Conservation (phyloP, 192 early-diverging fungal genomes). For the Coemansia sp. region DNA sequence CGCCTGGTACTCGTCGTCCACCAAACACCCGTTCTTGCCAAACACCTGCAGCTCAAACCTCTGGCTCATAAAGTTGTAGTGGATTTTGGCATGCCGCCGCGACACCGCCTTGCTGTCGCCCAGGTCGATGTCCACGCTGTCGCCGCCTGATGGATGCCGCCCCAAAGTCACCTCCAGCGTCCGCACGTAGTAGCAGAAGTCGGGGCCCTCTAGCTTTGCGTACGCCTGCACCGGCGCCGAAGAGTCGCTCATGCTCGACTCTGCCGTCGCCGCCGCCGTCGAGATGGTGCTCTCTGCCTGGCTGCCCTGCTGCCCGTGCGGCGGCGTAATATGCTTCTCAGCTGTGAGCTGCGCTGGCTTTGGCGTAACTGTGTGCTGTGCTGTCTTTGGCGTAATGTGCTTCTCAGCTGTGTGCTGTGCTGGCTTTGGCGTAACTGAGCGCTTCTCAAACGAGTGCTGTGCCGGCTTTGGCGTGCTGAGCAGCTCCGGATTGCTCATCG, state of each 20-base stretch:
- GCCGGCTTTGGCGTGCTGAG: constrained; percentile 33
- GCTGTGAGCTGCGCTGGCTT: neutral
- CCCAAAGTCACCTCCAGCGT: constrained; percentile 78
- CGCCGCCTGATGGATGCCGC: constrained; percentile 62
- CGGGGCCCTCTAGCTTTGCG: constrained; percentile 84
- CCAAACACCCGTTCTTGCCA: constrained; percentile 86
- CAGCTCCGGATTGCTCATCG: constrained; percentile 36
- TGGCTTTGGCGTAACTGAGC: constrained; percentile 9
- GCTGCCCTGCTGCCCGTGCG: neutral
- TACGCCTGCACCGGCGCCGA: constrained; percentile 77
- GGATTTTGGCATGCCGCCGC: constrained; percentile 78
- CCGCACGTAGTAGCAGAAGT: constrained; percentile 82
- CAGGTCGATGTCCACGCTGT: constrained; percentile 82
- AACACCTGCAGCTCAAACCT: constrained; percentile 83
- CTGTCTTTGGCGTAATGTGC: constrained; percentile 8
- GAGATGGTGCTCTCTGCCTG: constrained; percentile 10
- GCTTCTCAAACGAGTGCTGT: constrained; percentile 25
- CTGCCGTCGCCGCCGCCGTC: constrained; percentile 13
- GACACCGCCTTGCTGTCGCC: constrained; percentile 85
- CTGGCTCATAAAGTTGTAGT: constrained; percentile 79
- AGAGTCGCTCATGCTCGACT: constrained; percentile 16
- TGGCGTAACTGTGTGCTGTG: constrained; percentile 10
- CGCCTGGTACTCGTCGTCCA: constrained; percentile 80
- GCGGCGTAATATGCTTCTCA: constrained; percentile 18
- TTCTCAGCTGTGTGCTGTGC: constrained; percentile 1